Base-by-base conservation (phyloP, 73 alveolate species). In the Urostyla sp. region DNA sequence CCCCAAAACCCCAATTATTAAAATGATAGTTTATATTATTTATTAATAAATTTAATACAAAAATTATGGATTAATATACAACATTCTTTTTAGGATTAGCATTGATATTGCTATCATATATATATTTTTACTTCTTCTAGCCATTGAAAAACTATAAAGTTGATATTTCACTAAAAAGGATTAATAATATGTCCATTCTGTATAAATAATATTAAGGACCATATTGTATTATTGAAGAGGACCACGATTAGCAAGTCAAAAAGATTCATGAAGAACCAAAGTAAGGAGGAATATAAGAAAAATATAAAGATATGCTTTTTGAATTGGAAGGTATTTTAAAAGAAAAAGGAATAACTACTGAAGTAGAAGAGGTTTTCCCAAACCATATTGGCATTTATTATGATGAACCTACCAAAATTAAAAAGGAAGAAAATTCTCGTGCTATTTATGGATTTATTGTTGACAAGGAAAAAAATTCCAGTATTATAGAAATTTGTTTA, bases 361-460 rank as follows among this genome's bases (percentile, higher is more conserved):
- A 5, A 4, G 7, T 59, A 31, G 21, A 24, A 28, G 30, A 31
- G 2, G 8, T 59, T 18, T 13, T 59, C 3, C 31, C 32, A 10
- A 27, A 59, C 38, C 34, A 6, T 6, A 35, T 59, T 59, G 76
- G 76, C 10, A 55, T 59, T 3, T 59, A 59, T 21, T 59, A 32
- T 59, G 76, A 59, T 36, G 37, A 59, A 31, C 76, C 76, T 8
- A 55, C 32, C 20, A 30, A 34, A 36, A 31, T 59, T n/a, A 32
- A 23, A 59, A 55, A 59, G 16, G 76, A 32, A 6, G 6, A 11
- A 32, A 5, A 30, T 4, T 30, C 56, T 11, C 32, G 35, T 35
- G 76, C 76, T 4, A 59, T 59, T 31, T 59, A 59, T 36, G 76
- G 76, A 11, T 3, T 59, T 3, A 21, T 59, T 8, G 24, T 59